Percentiles rank a stretch among this genome's conserved stretches.
phyloP scores from a whole-genome alignment of 1,284 basidiomycete genomes.

The Ceratorhiza oryzae-sativae region DNA sequence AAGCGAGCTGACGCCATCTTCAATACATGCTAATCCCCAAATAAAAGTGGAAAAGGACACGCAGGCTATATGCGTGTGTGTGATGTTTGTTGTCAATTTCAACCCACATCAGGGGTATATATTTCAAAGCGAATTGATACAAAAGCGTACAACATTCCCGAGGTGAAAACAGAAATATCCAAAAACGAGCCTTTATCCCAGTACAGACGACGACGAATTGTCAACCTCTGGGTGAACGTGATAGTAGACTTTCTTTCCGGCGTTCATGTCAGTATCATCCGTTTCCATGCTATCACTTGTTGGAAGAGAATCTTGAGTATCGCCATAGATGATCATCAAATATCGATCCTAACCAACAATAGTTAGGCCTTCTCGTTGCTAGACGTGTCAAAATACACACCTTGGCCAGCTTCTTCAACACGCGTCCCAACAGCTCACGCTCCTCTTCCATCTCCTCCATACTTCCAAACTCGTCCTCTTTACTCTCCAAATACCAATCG shows the following conservation, averaged over 20 bases:
- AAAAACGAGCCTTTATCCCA: conserved; percentile 1
- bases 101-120: too few species aligned
- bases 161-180: too few species aligned
- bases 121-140: too few species aligned
- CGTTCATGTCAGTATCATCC: conserved; percentile 19
- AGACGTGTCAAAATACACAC: conserved; percentile 54
- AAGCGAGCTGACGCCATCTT: too few species aligned
- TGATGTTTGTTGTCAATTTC: too few species aligned
- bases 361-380: too few species aligned
- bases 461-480: conserved; percentile 83
- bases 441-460: conserved; percentile 93
- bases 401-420: conserved; percentile 89
- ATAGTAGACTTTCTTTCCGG: conserved; percentile 21
- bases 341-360: conserved; percentile 36
- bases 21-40: too few species aligned
- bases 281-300: conserved; percentile 28
- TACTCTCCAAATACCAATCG: conserved; percentile 95
- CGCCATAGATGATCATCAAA: conserved; percentile 32
- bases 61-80: too few species aligned
- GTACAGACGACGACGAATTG: conserved; percentile 28
- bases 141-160: too few species aligned
- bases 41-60: too few species aligned
- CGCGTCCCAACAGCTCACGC: conserved; percentile 88
- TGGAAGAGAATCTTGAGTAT: conserved; percentile 19
- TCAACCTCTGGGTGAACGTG: conserved; percentile 33